Conservation (phyloP, 2,329 filamentous ascomycete genomes). For the Fusarium sp. region DNA sequence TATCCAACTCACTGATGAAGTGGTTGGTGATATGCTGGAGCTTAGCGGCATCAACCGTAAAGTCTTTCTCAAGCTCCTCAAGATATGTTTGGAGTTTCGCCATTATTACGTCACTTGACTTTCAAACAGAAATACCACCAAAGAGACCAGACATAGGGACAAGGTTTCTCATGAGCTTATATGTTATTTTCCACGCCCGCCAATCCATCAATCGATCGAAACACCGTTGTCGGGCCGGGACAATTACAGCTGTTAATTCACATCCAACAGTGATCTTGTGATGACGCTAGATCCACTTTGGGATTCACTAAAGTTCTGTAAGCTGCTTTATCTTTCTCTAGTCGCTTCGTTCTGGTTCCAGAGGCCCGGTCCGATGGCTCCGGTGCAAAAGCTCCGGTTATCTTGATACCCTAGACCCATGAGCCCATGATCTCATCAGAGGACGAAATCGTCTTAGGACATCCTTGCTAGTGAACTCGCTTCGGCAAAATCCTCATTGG, state of each 20-base stretch:
- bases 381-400: not conserved
- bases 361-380: not conserved
- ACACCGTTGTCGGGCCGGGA: not conserved
- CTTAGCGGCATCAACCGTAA: conserved; percentile 2
- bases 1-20: conserved; percentile 1
- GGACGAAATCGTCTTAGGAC: accelerated
- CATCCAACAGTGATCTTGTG: not conserved
- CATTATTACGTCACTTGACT: not conserved
- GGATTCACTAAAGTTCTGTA: not conserved
- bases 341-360: not conserved
- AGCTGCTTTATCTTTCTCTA: not conserved
- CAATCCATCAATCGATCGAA: not conserved
- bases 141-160: accelerated
- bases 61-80: not conserved
- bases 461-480: not conserved
- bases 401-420: not conserved
- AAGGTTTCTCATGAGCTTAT: not conserved
- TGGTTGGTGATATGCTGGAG: conserved; percentile 10
- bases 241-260: not conserved
- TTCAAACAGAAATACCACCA: accelerated
- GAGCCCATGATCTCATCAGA: not conserved
- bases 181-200: not conserved
- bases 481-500: not conserved
- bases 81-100: not conserved
- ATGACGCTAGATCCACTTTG: not conserved